phyloP scores from a whole-genome alignment of 2,329 filamentous ascomycete genomes.

The Thermothelomyces thermophilus region DNA sequence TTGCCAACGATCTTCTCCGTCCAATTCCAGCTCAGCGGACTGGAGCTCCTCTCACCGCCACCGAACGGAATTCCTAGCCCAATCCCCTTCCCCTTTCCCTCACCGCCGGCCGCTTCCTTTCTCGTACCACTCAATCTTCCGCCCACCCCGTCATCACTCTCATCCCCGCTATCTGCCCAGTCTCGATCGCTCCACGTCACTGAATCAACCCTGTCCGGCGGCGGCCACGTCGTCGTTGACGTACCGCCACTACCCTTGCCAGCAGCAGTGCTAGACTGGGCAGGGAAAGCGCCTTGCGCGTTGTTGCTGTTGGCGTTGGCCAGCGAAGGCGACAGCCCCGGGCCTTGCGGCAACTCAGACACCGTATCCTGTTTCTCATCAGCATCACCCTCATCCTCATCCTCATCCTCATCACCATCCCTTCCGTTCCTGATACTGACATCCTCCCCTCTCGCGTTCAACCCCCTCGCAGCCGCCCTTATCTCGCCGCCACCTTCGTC shows the following conservation, averaged over 20 bases:
- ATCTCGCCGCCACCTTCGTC: constrained; percentile 62
- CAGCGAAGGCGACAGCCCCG: not conserved
- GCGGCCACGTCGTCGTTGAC: constrained; percentile 24
- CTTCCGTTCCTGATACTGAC: not conserved
- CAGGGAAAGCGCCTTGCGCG: constrained; percentile 9
- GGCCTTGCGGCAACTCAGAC: constrained; percentile 36
- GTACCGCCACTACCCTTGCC: not conserved
- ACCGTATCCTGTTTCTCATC: constrained; percentile 41
- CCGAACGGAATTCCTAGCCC: not conserved
- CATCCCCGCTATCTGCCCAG: constrained; percentile 49
- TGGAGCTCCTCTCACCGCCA: constrained; percentile 14
- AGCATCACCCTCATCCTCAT: constrained; percentile 20
- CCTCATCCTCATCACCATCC: constrained; percentile 22
- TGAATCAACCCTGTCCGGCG: constrained; percentile 41
- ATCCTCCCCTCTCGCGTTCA: constrained; percentile 19
- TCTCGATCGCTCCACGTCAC: constrained; percentile 61
- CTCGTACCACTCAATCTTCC: not conserved
- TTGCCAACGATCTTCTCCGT: constrained; percentile 29
- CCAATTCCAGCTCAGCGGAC: constrained; percentile 25
- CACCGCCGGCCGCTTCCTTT: not conserved
- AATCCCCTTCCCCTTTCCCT: not conserved
- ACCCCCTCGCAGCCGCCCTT: constrained; percentile 34
- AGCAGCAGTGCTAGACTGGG: not conserved
- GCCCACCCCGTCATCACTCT: constrained; percentile 32
- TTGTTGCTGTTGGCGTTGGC: not conserved